Evolutionary conservation across 208 protist species (phyloP), one percentile per base, ranked within the genome.

Genomic region (Trypanosoma melophagium): DNA sequence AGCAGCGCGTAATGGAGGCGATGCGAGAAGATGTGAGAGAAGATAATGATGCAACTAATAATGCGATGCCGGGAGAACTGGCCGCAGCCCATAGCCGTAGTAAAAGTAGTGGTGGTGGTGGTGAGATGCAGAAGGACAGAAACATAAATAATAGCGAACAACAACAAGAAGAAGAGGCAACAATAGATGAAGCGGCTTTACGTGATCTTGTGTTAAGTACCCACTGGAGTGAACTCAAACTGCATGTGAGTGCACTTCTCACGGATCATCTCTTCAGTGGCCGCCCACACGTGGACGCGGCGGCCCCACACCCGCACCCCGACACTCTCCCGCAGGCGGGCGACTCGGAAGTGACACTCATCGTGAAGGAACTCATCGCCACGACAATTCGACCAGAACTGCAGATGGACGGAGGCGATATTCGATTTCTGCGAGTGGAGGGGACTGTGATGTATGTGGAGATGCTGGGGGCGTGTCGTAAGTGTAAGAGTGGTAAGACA

Each of bases 341-440:
- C 2, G 94, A 97, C 66, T 80, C 81, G 12, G 94, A 97, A 66
- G 76, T 94, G 22, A 81, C 97, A 69, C 67, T 92, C 47, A 88
- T 92, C 70, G 83, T 97, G 28, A 97, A 97, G 76, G 92, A 97
- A 77, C 85, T 97, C 28, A 76, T 97, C 21, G 75, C 77, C 12
- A 91, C 75, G 42, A 87, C 74, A 17, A 90, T 97, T 21, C 84
- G 92, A 38, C 92, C 94, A 17, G 80, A 93, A 76, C 81, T 97
- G 57, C 92, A 97, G 63, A 80, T 90, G 31, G 94, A 97, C 66
- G 94, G 94, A 35, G 94, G 94, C 35, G 92, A 97, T 66, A 90
- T 97, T 66, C 85, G 89, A 28, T 93, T 94, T 74, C 66, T 92
- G 10, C 47, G 80, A 22, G 90, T 96, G 53, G 82, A 89, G 31